Base-by-base conservation (phyloP, 208 protist species). In the Leishmania mexicana region DNA sequence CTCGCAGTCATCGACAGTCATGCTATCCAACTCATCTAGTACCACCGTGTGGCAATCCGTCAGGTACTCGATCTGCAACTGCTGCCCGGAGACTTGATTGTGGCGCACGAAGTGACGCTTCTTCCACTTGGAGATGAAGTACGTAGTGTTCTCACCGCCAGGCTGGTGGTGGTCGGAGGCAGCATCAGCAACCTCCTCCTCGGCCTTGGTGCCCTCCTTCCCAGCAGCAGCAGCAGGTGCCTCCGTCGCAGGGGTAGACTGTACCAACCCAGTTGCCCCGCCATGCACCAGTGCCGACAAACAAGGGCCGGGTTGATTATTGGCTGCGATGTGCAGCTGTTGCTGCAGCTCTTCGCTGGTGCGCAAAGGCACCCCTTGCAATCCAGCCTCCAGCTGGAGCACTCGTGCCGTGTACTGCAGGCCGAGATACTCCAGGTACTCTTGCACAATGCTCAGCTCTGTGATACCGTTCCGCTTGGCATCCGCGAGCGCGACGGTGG, bases 1-100 rank as follows among this genome's bases (percentile, higher is more conserved):
- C 67, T 95, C 94, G 80, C 96, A 98, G 87, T 97, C 93, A 85
- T 99, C 97, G 60, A 98, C 92, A 0, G 90, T 98, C 79, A 98
- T 93, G 81, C 92, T 97, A 83, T 97, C 95, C 47, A 97, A 81
- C 57, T 92, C 81, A 84, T 98, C 97, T 45, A 98, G 86, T 15
- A 99, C 86, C 17, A 92, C 90, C 1, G 98, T 90, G 3, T 83
- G 89, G 80, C 96, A 98, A 86, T 98, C 88, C 15, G 68, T 93
- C 68, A 97, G 87, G 77, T 97, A 94, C 83, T 98, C 92, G 65
- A 99, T 62, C 80, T 97, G 93, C 58, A 99, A 72, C 83, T 97
- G 94, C 87, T 98, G 95, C 13, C 95, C 95, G 6, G 78, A 85
- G 60, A 98, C 93, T 81, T 96, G 86, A 49, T 90, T 86, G 71